A percentile compares a stretch with the other conserved stretches of the same genome.
phyloP scores from a whole-genome alignment of 805 yeast species.

The Saturnispora besseyi region DNA sequence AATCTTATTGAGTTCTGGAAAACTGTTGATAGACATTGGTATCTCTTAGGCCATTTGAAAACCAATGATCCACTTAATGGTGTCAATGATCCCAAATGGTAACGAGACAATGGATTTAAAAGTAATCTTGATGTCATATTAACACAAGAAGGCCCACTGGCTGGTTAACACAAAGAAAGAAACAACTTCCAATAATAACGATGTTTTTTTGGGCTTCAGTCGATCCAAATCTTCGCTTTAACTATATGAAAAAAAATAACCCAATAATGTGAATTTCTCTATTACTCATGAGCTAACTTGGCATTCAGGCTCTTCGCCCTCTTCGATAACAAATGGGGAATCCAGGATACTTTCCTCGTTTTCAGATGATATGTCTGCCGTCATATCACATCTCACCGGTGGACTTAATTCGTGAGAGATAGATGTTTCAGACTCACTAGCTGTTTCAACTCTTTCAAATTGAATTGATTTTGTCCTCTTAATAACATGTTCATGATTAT shows the following conservation, averaged over 20 bases:
- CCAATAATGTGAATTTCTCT: background rate
- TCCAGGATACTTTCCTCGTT: background rate
- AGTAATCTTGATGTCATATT: background rate
- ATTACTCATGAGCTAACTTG: background rate
- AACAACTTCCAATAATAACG: too few relatives aligned
- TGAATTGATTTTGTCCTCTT: conserved; percentile 5
- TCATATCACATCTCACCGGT: background rate
- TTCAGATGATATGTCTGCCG: background rate
- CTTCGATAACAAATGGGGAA: background rate
- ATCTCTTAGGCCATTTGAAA: background rate
- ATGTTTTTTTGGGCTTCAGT: too few relatives aligned
- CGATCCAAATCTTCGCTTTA: too few relatives aligned
- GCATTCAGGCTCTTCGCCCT: background rate
- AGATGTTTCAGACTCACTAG: background rate
- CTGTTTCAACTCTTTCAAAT: background rate
- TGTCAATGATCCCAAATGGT: background rate
- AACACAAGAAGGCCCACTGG: background rate
- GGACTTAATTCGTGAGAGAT: background rate
- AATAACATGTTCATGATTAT: background rate
- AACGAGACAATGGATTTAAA: background rate
- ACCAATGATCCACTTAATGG: background rate
- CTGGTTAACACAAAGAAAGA: background rate
- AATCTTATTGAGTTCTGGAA: background rate
- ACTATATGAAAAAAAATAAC: background rate
- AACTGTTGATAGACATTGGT: background rate